phyloP scores from a whole-genome alignment of 306 rosid genomes.

The Vigna radiata region DNA sequence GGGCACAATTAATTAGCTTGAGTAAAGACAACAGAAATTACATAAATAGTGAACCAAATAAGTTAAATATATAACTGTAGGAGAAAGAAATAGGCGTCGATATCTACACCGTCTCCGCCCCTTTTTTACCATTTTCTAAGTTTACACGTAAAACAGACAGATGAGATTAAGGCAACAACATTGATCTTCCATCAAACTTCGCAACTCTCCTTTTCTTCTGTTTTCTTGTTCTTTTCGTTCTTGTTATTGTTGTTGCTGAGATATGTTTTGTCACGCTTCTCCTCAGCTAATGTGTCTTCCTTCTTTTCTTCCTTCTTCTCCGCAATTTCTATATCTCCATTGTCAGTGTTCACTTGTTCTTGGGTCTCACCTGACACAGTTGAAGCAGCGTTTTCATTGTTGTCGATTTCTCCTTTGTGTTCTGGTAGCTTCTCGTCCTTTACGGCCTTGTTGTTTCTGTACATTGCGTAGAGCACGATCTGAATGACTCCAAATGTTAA shows the following conservation, averaged over 20 bases:
- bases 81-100: conserved; percentile 3
- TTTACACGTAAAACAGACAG: conserved; percentile 37
- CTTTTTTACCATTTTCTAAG: conserved; percentile 9
- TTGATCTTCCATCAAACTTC: conserved; percentile 28
- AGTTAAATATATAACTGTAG: conserved; percentile 10
- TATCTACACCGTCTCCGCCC: conserved; percentile 41
- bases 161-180: not conserved
- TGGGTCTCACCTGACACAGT: conserved; percentile 21
- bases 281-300: not conserved
- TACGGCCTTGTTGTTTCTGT: conserved; percentile 55
- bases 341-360: not conserved
- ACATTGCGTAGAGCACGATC: conserved; percentile 68
- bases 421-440: conserved; percentile 69
- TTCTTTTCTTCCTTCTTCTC: not conserved
- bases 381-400: not conserved
- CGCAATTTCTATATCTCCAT: conserved; percentile 26
- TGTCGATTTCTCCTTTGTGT: conserved; percentile 57
- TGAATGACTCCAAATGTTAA: conserved; percentile 73
- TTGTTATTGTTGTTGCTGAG: conserved; percentile 4
- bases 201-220: conserved; percentile 7
- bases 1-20: conserved; percentile 11
- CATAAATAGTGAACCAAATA: conserved; percentile 12
- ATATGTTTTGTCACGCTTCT: conserved; percentile 7
- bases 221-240: not conserved
- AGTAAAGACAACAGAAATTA: not conserved